Evolutionary conservation across 495 filamentous ascomycete genomes (phyloP), one percentile per base, ranked within the genome.

Genomic region (Cetradonia linearis): DNA sequence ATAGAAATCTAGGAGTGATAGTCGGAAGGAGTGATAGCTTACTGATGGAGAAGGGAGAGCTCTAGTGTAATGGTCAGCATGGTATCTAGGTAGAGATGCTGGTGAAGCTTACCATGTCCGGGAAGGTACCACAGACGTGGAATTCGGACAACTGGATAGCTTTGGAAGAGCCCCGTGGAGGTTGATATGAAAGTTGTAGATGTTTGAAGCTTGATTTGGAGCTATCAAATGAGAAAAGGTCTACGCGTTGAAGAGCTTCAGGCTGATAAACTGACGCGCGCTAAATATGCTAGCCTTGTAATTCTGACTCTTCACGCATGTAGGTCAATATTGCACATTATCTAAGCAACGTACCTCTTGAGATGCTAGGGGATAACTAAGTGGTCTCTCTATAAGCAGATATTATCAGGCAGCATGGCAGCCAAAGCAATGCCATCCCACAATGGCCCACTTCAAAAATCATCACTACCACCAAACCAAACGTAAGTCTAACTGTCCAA

Each of bases 21-120:
- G 13, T 10, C 0, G 27, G 46, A 18, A 50, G 47, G 6, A 27
- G 16, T 53, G 11, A 42, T 18, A 60, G 62, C 83, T 70, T 83
- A 93, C 88, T 95, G 78, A 95, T 95, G 67, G 87, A 82, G 83
- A 93, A 93, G 60, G 89, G 89, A 58, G 84, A 88, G 73, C 80
- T 77, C 86, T 89, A 65, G 16, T 49, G 14, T 49, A 28, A 28
- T 14, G 13, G 58, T 65, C 47, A 65, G 54, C 30, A 14, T 20
- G 42, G 7, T 3, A 58, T 36, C 38, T 52, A 40, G 3, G 2
- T 42, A 5, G 23, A 0, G 23, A 14, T 28, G 31, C 20, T 14
- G 38, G 11, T 9, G 16, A 16, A 50, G 54, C 62, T 57, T 47
- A 64, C 62, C 62, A 64, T 64, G 14, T 31, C 53, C 9, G 20